A percentile compares a stretch with the other conserved stretches of the same genome.
phyloP scores from a whole-genome alignment of 768 basidiomycete species.

The Phlebiopsis flavidoalba region DNA sequence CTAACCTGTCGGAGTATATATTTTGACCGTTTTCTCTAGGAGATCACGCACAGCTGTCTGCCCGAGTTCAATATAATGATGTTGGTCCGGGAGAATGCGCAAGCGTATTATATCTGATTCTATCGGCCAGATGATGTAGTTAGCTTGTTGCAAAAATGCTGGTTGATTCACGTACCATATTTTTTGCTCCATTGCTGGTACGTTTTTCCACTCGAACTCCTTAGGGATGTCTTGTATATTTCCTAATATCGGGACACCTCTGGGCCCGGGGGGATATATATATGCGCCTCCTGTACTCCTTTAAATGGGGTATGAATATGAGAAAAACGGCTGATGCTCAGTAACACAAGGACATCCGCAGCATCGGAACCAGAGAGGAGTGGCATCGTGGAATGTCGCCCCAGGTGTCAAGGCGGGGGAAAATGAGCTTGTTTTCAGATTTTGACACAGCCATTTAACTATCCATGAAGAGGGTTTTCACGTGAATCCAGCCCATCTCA shows the following conservation, averaged over 20 bases:
- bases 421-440: too few relatives aligned
- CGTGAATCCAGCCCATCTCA: too few relatives aligned
- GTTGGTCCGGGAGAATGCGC: conserved; percentile 10
- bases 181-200: conserved; percentile 20
- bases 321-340: too few relatives aligned
- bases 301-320: too few relatives aligned
- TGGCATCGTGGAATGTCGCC: too few relatives aligned
- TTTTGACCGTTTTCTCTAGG: conserved; percentile 28
- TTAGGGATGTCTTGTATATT: conserved; percentile 27
- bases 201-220: conserved; percentile 14
- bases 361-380: too few relatives aligned
- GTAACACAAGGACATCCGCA: too few relatives aligned
- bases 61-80: conserved; percentile 29
- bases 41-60: conserved; percentile 27
- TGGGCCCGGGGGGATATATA: conserved; percentile 26
- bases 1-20: conserved; percentile 28
- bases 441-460: too few relatives aligned
- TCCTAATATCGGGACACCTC: conserved; percentile 28
- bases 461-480: too few relatives aligned
- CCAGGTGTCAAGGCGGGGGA: too few relatives aligned
- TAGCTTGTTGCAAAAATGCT: too few relatives aligned
- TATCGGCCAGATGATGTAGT: background rate
- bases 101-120: conserved; percentile 1
- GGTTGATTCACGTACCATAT: conserved; percentile 16
- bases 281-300: background rate